Percentiles rank a stretch among this genome's conserved stretches.
Conservation (phyloP, 331 rosid species). For the Rosa hybrid region DNA sequence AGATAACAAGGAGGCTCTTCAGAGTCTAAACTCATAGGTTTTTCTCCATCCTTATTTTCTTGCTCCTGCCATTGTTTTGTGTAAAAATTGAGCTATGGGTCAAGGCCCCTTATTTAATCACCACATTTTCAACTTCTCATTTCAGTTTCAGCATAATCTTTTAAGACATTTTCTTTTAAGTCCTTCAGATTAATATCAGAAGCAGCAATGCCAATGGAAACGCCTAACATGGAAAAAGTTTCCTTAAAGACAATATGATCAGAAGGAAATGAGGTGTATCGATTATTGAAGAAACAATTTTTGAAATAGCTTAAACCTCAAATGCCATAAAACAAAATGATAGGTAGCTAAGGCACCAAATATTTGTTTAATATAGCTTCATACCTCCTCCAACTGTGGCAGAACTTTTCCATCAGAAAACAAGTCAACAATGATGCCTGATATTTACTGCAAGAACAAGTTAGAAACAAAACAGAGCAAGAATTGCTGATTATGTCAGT, state of each 20-base stretch:
- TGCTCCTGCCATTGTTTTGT: not conserved
- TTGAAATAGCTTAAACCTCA: not conserved
- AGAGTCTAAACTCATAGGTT: not conserved
- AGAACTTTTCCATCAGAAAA: slow-evolving; percentile 76
- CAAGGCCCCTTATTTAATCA: not conserved
- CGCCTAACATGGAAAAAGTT: not conserved
- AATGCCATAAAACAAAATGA: not conserved
- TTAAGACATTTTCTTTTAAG: not conserved
- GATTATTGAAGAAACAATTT: not conserved
- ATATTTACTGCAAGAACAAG: slow-evolving; percentile 41
- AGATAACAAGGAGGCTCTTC: not conserved
- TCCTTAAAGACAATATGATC: slow-evolving; percentile 2
- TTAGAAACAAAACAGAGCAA: slow-evolving; percentile 24
- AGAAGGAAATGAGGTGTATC: slow-evolving; percentile 1
- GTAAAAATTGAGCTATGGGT: too few relatives aligned
- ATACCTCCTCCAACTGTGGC: slow-evolving; percentile 83
- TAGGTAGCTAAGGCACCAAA: not conserved
- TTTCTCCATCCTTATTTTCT: not conserved
- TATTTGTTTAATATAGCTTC: slow-evolving; percentile 22
- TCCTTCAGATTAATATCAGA: not conserved
- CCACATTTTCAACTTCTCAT: not conserved
- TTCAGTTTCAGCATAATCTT: not conserved
- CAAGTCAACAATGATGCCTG: slow-evolving; percentile 87
- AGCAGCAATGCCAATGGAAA: not conserved
- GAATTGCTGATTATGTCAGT: not conserved